Percentiles rank a stretch among this genome's conserved stretches.
These are phyloP conservation scores for Vitis riparia DNA, from an alignment of 164 flowering plant species.

Conservation along the genomic window DNA sequence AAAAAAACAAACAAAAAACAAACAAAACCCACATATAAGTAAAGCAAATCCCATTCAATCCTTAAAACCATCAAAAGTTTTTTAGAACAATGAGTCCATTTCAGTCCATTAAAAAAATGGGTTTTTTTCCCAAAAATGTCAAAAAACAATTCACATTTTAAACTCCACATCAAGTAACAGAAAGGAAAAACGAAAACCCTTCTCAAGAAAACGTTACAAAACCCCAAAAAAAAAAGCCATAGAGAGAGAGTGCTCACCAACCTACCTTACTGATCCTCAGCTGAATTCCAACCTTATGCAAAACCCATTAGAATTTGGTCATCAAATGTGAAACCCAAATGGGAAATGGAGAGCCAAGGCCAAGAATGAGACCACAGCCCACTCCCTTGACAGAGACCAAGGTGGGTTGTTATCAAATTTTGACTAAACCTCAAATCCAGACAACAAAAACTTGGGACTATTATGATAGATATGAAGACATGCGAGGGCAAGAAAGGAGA, in stretches of 20 bases:
- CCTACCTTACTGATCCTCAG: background rate
- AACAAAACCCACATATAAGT: background rate
- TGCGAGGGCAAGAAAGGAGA: background rate
- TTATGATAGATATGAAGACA: background rate
- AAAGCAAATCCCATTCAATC: background rate
- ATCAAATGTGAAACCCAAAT: conserved; percentile 4
- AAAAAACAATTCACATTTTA: too few relatives aligned
- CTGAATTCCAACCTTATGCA: background rate
- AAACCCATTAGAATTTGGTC: background rate
- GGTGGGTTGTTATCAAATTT: conserved; percentile 14
- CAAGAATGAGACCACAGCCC: conserved; percentile 2
- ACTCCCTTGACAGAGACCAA: conserved; percentile 2
- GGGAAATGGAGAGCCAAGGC: conserved; percentile 1
- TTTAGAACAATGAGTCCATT: background rate
- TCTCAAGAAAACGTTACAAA: background rate
- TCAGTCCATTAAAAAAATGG: background rate
- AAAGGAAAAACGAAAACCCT: background rate
- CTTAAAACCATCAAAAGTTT: conserved; percentile 17
- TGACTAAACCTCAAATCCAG: conserved; percentile 22
- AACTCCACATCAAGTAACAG: background rate
- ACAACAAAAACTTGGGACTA: conserved; percentile 6
- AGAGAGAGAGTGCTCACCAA: too few relatives aligned
- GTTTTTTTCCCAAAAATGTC: background rate
- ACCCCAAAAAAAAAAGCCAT: too few relatives aligned
- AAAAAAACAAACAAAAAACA: conserved; percentile 11